Base-by-base conservation (phyloP, 768 basidiomycete species). In the Mycena latifolia region DNA sequence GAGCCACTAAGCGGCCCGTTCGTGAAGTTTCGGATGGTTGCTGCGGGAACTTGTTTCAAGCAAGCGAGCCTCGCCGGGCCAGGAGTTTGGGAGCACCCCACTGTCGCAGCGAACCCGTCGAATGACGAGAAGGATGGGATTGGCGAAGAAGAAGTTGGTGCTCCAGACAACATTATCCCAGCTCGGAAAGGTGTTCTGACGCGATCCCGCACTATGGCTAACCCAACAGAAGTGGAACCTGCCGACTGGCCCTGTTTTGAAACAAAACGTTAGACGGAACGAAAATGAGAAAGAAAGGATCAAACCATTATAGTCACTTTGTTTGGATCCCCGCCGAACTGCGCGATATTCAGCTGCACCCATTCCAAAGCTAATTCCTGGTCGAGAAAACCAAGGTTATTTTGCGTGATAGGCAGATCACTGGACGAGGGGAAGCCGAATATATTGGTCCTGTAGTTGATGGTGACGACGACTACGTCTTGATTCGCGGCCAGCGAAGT, bases 31-130 rank as follows among this genome's bases (percentile, higher is more conserved):
- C n/a, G n/a, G n/a, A n/a, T n/a, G 11, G 57, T 51, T 8, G 55
- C 28, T 1, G 71, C 70, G 14, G 75, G 69, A 10, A 76, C 67
- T 12, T 43, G 43, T 29, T 66, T 69, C 35, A 75, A 53, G 62
- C 74, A 75, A 10, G 48, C 18, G n/a, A 75, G 55, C n/a, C 74
- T 58, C 22, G 12, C n/a, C 1, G 55, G 17, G 1, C 74, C 74
- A 2, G 74, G 65, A 8, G 67, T 8, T 48, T 73, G 61, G 14
- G 37, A 37, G 45, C 74, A 75, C 27, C 65, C 67, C 15, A 64
- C 45, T 3, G 47, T 61, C 20, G 6, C 27, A 6, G 72, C 61
- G 15, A 72, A 25, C 5, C 10, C 46, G 43, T 63, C 33, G 45
- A 68, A 68, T 14, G 62, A 43, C 5, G 29, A 17, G 43, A 54